Conservation (phyloP, 2,329 filamentous ascomycete genomes). For the Diaporthe ilicicola region DNA sequence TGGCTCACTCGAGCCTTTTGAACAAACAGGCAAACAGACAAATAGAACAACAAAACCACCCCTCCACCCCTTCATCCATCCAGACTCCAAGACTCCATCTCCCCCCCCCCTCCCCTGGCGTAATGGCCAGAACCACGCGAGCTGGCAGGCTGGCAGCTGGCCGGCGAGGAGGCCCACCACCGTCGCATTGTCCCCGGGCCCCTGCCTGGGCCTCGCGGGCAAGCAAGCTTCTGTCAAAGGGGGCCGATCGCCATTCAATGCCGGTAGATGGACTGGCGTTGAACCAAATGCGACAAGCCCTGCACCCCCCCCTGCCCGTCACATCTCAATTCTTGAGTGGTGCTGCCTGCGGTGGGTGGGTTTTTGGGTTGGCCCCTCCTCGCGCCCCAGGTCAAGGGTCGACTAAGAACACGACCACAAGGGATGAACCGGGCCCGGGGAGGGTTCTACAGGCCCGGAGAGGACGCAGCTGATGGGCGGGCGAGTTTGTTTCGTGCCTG, state of each 20-base stretch:
- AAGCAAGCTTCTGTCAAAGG: conserved; percentile 20
- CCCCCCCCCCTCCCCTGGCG: neutral
- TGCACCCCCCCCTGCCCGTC: neutral
- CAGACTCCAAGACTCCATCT: neutral
- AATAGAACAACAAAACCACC: neutral
- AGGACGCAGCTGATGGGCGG: neutral
- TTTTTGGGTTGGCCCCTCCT: no score
- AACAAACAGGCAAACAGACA: neutral
- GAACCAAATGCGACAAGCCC: neutral
- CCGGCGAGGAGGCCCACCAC: no score
- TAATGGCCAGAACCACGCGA: neutral
- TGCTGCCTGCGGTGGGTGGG: neutral
- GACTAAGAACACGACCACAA: neutral
- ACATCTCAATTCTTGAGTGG: neutral
- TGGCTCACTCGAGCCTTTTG: conserved; percentile 24
- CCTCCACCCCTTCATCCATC: neutral
- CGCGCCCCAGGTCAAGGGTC: no score
- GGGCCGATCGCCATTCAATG: neutral
- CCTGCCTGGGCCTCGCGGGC: neutral
- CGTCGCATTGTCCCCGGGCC: neutral
- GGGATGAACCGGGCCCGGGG: conserved; percentile 8
- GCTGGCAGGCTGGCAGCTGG: neutral
- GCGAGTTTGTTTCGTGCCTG: neutral
- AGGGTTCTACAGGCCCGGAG: neutral
- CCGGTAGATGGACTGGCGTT: conserved; percentile 9